Conservation (phyloP, 192 early-diverging fungal species). For the Paraglomus occultum region DNA sequence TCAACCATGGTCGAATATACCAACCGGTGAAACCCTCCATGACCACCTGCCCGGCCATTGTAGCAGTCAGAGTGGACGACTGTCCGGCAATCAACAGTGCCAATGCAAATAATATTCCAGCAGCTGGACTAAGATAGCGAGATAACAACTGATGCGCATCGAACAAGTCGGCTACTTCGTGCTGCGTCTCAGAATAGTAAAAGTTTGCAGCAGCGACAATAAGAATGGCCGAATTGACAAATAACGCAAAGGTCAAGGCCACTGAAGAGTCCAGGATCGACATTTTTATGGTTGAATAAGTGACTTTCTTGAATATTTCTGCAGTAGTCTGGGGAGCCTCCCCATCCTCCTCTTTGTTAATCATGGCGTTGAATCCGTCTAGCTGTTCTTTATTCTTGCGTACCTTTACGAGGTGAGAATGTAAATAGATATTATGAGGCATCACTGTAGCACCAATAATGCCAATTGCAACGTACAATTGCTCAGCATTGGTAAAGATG, state of each 20-base stretch:
- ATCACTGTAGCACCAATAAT: slow-evolving; percentile 88
- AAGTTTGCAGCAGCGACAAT: slow-evolving; percentile 78
- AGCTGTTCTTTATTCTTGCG: slow-evolving; percentile 38
- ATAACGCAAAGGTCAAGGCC: slow-evolving; percentile 68
- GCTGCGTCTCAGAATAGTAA: slow-evolving; percentile 38
- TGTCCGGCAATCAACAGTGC: slow-evolving; percentile 77
- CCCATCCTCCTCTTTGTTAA: slow-evolving; percentile 32
- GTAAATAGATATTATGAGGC: slow-evolving; percentile 86
- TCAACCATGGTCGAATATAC: slow-evolving; percentile 61
- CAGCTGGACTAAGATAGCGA: slow-evolving; percentile 57
- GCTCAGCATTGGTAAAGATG: slow-evolving; percentile 55
- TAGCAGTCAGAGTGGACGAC: slow-evolving; percentile 75
- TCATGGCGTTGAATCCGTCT: slow-evolving; percentile 28
- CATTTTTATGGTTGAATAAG: slow-evolving; percentile 11
- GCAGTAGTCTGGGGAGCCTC: slow-evolving; percentile 26
- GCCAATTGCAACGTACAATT: slow-evolving; percentile 70
- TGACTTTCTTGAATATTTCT: slow-evolving; percentile 18
- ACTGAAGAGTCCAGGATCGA: slow-evolving; percentile 62
- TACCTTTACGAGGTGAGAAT: slow-evolving; percentile 71
- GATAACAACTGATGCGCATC: slow-evolving; percentile 63
- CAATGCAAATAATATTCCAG: slow-evolving; percentile 70
- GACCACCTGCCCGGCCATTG: slow-evolving; percentile 82
- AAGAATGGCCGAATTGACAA: slow-evolving; percentile 77
- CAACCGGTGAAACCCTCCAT: slow-evolving; percentile 77
- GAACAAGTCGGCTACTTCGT: slow-evolving; percentile 54